A percentile compares a stretch with the other conserved stretches of the same genome.
Evolutionary conservation across 805 yeast genomes (phyloP).

Genomic region (Blastobotrys peoriensis): DNA sequence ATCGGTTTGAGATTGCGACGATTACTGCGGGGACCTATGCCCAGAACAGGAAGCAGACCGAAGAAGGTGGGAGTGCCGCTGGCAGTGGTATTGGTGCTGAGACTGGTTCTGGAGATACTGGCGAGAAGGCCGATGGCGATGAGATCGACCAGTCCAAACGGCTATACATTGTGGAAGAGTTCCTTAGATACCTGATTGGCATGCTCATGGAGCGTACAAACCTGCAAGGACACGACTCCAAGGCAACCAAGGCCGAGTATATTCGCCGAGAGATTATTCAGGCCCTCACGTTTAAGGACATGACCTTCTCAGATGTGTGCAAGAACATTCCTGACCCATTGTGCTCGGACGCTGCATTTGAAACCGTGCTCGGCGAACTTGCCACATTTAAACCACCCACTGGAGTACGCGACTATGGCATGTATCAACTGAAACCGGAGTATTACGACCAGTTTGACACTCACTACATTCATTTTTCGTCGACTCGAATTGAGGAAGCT

Average conservation of each 20-base stretch:
- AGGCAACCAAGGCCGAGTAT: slow-evolving; percentile 42
- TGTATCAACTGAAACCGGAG: slow-evolving; percentile 60
- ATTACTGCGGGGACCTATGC: slow-evolving; percentile 38
- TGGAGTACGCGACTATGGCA: slow-evolving; percentile 52
- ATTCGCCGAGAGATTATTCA: slow-evolving; percentile 74
- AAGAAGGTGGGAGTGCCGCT: slow-evolving; percentile 27
- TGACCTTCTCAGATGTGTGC: slow-evolving; percentile 65
- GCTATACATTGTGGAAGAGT: slow-evolving; percentile 72
- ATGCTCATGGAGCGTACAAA: slow-evolving; percentile 62
- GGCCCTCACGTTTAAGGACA: slow-evolving; percentile 66
- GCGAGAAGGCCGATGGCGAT: slow-evolving; percentile 36
- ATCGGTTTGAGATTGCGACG: slow-evolving; percentile 58
- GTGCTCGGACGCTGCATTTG: slow-evolving; percentile 67
- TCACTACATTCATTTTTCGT: slow-evolving; percentile 67
- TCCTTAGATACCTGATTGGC: slow-evolving; percentile 59
- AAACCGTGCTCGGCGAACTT: slow-evolving; percentile 46
- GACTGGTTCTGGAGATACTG: no score
- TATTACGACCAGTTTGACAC: slow-evolving; percentile 61
- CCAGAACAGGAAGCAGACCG: not conserved
- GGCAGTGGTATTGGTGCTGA: no score
- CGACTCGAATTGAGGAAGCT: slow-evolving; percentile 82
- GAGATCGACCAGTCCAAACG: slow-evolving; percentile 35
- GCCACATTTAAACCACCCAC: slow-evolving; percentile 61
- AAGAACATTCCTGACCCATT: slow-evolving; percentile 71
- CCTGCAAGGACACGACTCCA: slow-evolving; percentile 44